Evolutionary conservation across 2,329 filamentous ascomycete genomes (phyloP).

Genomic region (Aspergillus brasiliensis): DNA sequence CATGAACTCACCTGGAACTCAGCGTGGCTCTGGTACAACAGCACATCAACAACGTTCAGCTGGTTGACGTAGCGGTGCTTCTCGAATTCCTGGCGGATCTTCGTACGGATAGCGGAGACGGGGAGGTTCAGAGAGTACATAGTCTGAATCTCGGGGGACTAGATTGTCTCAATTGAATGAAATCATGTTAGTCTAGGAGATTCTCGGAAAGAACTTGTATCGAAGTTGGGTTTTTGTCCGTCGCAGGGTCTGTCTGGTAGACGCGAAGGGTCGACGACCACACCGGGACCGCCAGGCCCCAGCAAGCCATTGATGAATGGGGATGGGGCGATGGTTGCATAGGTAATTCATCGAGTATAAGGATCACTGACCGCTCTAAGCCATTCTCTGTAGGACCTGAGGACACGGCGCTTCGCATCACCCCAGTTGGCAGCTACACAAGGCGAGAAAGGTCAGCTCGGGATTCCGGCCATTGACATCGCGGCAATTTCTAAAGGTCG

Average conservation of each 20-base stretch:
- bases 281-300: neutral
- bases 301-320: neutral
- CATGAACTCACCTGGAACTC: constrained; percentile 80
- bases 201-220: neutral
- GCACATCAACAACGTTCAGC: constrained; percentile 81
- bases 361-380: constrained; percentile 79
- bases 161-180: constrained; percentile 15
- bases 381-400: constrained; percentile 93
- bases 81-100: constrained; percentile 96
- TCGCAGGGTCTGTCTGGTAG: neutral
- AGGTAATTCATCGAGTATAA: neutral
- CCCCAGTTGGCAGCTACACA: constrained; percentile 78
- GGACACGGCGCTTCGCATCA: constrained; percentile 84
- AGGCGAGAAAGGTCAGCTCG: constrained; percentile 27
- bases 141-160: constrained; percentile 95
- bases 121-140: constrained; percentile 96
- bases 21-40: constrained; percentile 85
- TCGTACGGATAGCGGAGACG: constrained; percentile 82
- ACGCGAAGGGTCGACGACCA: neutral
- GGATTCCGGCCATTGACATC: constrained; percentile 23
- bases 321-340: neutral
- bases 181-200: neutral
- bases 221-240: neutral
- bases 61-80: constrained; percentile 91
- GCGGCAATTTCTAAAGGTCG: constrained; percentile 27